Percentiles rank a stretch among this genome's conserved stretches.
phyloP scores from a whole-genome alignment of 1,139 yeast genomes.

The Pichia kudriavzevii region DNA sequence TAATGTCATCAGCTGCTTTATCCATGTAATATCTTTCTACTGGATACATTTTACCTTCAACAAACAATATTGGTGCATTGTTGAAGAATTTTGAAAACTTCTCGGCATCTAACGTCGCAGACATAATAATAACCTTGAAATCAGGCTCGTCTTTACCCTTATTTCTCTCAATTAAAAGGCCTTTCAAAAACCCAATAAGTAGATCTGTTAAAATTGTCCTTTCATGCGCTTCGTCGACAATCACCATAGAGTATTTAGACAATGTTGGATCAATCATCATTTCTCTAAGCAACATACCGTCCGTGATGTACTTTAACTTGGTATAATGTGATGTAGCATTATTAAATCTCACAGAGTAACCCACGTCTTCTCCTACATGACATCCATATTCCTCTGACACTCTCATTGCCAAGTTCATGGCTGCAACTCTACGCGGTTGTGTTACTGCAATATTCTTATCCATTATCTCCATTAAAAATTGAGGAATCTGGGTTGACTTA shows the following conservation, averaged over 20 bases:
- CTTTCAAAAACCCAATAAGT: slow-evolving; percentile 79
- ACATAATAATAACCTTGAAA: slow-evolving; percentile 67
- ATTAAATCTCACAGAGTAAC: slow-evolving; percentile 87
- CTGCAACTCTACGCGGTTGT: slow-evolving; percentile 97
- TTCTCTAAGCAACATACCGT: slow-evolving; percentile 94
- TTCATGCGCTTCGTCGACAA: slow-evolving; percentile 97
- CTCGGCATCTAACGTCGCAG: slow-evolving; percentile 95
- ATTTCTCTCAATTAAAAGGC: slow-evolving; percentile 43
- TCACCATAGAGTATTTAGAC: slow-evolving; percentile 61
- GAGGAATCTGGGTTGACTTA: slow-evolving; percentile 96
- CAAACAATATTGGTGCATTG: slow-evolving; percentile 70
- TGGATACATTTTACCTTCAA: slow-evolving; percentile 86
- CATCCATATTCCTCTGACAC: slow-evolving; percentile 87
- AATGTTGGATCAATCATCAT: slow-evolving; percentile 68
- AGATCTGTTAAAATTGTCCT: slow-evolving; percentile 88
- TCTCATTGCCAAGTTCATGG: slow-evolving; percentile 86
- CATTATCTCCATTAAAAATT: slow-evolving; percentile 55
- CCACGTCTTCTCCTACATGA: slow-evolving; percentile 73
- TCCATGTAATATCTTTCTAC: slow-evolving; percentile 64
- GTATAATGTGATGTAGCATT: slow-evolving; percentile 49
- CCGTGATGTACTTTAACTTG: slow-evolving; percentile 78
- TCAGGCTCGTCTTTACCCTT: slow-evolving; percentile 32
- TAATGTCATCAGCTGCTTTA: slow-evolving; percentile 66
- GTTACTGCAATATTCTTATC: slow-evolving; percentile 70
- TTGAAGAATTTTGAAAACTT: slow-evolving; percentile 71